Conservation (phyloP, 2,329 filamentous ascomycete genomes). For the Aspergillus japonicus region DNA sequence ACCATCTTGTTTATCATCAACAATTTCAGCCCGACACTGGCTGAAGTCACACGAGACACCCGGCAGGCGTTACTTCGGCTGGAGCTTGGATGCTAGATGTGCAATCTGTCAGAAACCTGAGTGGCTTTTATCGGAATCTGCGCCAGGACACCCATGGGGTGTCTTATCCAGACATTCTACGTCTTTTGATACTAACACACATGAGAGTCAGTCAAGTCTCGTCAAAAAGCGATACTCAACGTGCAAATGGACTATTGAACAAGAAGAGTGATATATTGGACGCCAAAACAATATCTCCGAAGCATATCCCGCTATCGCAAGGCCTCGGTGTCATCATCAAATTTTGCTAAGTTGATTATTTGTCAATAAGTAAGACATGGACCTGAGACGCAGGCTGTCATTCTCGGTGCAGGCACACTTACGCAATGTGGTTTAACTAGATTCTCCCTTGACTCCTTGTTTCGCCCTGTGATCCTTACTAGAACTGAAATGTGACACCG, state of each 20-base stretch:
- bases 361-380: neutral
- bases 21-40: neutral
- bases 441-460: neutral
- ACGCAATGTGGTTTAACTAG: neutral
- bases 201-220: neutral
- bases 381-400: neutral
- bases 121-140: neutral
- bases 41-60: neutral
- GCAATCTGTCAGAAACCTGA: neutral
- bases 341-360: neutral
- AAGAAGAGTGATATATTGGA: neutral
- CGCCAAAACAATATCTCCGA: neutral
- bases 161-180: neutral
- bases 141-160: neutral
- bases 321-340: neutral
- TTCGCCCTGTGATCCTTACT: neutral
- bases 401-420: neutral
- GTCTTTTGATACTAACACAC: neutral
- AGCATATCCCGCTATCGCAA: neutral
- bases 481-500: neutral
- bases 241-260: neutral
- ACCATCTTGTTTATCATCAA: neutral
- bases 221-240: neutral
- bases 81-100: neutral
- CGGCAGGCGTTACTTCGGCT: neutral